Evolutionary conservation across 2,329 filamentous ascomycete species (phyloP).

Genomic region (Xylaria sp.): DNA sequence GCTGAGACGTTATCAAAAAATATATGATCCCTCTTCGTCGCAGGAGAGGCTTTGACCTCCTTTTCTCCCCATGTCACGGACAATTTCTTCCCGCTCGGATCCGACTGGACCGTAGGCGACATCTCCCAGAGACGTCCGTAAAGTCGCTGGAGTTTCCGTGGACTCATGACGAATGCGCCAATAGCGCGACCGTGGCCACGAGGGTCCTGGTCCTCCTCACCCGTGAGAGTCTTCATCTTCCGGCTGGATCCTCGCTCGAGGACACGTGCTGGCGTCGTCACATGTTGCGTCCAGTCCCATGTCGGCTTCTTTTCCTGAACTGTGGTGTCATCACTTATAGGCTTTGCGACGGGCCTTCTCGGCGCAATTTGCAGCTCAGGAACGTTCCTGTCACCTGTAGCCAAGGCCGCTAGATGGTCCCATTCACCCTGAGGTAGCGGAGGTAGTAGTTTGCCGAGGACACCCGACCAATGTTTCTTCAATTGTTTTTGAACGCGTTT

Average conservation of each 20-base stretch:
- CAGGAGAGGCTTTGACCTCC: constrained; percentile 27
- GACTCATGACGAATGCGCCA: constrained; percentile 33
- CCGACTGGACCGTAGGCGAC: constrained; percentile 35
- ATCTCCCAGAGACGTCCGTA: constrained; percentile 35
- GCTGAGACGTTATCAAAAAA: constrained; percentile 46
- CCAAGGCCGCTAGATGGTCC: constrained; percentile 47
- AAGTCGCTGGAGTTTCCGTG: constrained; percentile 40
- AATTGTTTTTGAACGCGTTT: constrained; percentile 39
- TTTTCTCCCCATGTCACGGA: constrained; percentile 43
- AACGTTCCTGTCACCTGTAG: constrained; percentile 36
- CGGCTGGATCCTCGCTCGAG: constrained; percentile 37
- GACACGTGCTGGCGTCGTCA: constrained; percentile 34
- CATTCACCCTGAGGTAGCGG: constrained; percentile 51
- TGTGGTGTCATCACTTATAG: background rate
- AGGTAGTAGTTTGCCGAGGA: constrained; percentile 46
- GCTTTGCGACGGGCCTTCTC: constrained; percentile 32
- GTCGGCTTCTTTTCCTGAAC: background rate
- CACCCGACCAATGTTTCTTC: constrained; percentile 44
- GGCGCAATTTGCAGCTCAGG: constrained; percentile 37
- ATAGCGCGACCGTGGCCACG: constrained; percentile 31
- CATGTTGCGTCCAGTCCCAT: constrained; percentile 43
- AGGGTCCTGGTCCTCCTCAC: constrained; percentile 35
- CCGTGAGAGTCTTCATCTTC: constrained; percentile 34
- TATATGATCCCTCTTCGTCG: constrained; percentile 34
- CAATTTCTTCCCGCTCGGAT: constrained; percentile 26